Percentiles rank a stretch among this genome's conserved stretches.
These are phyloP conservation scores for Lactarius sp. DNA, from an alignment of 768 basidiomycete species.

Conservation along the genomic window DNA sequence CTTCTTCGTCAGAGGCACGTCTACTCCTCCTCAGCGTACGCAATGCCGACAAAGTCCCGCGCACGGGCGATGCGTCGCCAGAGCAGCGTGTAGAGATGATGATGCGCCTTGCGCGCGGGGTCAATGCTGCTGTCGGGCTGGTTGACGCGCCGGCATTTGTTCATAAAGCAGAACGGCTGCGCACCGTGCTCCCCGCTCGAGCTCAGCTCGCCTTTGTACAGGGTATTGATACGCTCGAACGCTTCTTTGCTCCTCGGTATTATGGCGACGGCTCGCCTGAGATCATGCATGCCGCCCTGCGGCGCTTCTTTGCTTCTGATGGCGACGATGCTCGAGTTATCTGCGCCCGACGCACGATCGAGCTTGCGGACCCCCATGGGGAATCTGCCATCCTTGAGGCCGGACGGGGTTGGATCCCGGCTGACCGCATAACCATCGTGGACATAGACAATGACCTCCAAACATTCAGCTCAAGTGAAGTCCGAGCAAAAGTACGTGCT, in stretches of 20 bases:
- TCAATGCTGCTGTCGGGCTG: constrained; percentile 66
- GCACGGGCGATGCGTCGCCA: constrained; percentile 65
- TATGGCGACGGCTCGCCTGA: constrained; percentile 44
- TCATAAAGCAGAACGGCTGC: constrained; percentile 64
- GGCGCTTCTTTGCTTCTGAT: constrained; percentile 50
- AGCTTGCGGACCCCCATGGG: constrained; percentile 22
- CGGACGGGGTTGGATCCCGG: constrained; percentile 47
- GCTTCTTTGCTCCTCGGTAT: constrained; percentile 72
- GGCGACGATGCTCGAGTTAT: constrained; percentile 59
- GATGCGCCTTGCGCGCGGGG: constrained; percentile 53
- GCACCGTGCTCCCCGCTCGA: constrained; percentile 43
- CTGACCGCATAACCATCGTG: constrained; percentile 51
- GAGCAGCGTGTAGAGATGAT: constrained; percentile 88
- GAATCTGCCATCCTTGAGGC: constrained; percentile 33
- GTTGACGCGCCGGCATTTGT: constrained; percentile 88
- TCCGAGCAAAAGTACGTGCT: constrained; percentile 44
- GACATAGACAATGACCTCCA: constrained; percentile 55
- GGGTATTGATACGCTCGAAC: constrained; percentile 81
- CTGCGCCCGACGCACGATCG: constrained; percentile 53
- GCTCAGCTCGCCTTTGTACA: constrained; percentile 64
- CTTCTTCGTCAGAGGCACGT: constrained; percentile 55
- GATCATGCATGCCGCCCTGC: constrained; percentile 54
- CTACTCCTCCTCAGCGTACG: constrained; percentile 78
- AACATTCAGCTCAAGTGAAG: constrained; percentile 64
- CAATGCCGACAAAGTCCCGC: constrained; percentile 80